Evolutionary conservation across 2,329 filamentous ascomycete species (phyloP).

Genomic region (Phaeosphaeriaceae sp.): DNA sequence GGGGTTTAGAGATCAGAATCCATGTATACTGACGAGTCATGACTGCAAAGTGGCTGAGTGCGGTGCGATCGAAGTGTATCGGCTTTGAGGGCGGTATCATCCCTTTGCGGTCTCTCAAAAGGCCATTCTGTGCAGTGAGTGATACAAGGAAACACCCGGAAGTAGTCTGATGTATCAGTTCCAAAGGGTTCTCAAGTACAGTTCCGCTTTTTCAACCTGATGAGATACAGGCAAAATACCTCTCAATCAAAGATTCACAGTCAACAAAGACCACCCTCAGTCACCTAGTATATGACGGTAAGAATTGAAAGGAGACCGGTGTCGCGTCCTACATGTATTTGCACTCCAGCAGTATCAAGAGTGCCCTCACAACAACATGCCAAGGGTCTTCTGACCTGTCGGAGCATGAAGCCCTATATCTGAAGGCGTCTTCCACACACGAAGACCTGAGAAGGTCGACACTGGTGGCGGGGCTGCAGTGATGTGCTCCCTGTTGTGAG

Average conservation of each 20-base stretch:
- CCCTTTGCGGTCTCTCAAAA: too few relatives aligned
- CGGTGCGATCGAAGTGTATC: too few relatives aligned
- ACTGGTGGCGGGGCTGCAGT: constrained; percentile 30
- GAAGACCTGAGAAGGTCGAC: constrained; percentile 30
- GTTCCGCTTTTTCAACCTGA: neutral
- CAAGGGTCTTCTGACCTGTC: constrained; percentile 36
- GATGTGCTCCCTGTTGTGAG: constrained; percentile 25
- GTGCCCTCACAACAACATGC: constrained; percentile 29
- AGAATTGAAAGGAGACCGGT: constrained; percentile 4
- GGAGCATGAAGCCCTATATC: constrained; percentile 27
- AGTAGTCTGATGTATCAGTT: too few relatives aligned
- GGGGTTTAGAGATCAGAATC: too few relatives aligned
- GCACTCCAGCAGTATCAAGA: constrained; percentile 18
- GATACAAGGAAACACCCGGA: too few relatives aligned
- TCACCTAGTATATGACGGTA: neutral
- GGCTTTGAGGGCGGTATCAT: too few relatives aligned
- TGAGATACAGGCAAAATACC: too few relatives aligned
- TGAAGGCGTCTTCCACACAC: constrained; percentile 36
- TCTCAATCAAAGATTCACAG: too few relatives aligned
- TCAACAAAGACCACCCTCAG: neutral
- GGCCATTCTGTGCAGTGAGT: too few relatives aligned
- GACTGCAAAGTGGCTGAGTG: too few relatives aligned
- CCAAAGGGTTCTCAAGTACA: neutral
- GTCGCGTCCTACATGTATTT: constrained; percentile 14
- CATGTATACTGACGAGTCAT: too few relatives aligned